phyloP scores from a whole-genome alignment of 768 basidiomycete species.

The Amanita phalloides region DNA sequence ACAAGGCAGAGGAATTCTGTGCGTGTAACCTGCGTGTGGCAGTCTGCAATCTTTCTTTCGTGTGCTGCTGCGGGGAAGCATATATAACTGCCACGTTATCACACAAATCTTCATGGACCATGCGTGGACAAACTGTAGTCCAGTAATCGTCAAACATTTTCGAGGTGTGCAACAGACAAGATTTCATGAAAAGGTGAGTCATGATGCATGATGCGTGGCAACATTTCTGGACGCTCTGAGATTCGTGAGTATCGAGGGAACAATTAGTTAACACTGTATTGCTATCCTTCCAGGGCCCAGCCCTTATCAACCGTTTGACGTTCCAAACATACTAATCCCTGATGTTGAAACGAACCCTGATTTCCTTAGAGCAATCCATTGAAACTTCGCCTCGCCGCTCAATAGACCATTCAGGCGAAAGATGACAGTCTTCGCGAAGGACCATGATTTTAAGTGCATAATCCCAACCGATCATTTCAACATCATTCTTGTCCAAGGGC shows the following conservation, averaged over 20 bases:
- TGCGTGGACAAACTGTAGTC: too few relatives aligned
- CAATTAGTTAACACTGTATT: not conserved
- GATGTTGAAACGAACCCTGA: not conserved
- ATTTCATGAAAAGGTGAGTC: too few relatives aligned
- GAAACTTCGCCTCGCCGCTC: not conserved
- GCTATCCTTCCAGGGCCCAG: too few relatives aligned
- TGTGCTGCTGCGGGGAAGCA: too few relatives aligned
- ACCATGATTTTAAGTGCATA: constrained; percentile 12
- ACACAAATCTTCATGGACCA: too few relatives aligned
- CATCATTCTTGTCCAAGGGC: constrained; percentile 14
- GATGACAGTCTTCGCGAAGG: constrained; percentile 9
- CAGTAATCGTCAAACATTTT: too few relatives aligned
- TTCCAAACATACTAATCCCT: not conserved
- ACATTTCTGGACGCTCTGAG: not conserved
- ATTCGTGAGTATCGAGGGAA: not conserved
- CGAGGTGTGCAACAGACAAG: too few relatives aligned
- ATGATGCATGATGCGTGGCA: too few relatives aligned
- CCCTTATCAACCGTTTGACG: too few relatives aligned
- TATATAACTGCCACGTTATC: too few relatives aligned
- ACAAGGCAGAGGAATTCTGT: not conserved
- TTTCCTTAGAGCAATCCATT: not conserved
- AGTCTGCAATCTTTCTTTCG: too few relatives aligned
- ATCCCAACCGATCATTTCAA: constrained; percentile 12
- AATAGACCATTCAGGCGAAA: not conserved
- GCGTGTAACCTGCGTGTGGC: too few relatives aligned